A percentile compares a stretch with the other conserved stretches of the same genome.
These are phyloP conservation scores for Gentiana macrophylla DNA, from an alignment of 257 asterid genomes.

Conservation along the genomic window DNA sequence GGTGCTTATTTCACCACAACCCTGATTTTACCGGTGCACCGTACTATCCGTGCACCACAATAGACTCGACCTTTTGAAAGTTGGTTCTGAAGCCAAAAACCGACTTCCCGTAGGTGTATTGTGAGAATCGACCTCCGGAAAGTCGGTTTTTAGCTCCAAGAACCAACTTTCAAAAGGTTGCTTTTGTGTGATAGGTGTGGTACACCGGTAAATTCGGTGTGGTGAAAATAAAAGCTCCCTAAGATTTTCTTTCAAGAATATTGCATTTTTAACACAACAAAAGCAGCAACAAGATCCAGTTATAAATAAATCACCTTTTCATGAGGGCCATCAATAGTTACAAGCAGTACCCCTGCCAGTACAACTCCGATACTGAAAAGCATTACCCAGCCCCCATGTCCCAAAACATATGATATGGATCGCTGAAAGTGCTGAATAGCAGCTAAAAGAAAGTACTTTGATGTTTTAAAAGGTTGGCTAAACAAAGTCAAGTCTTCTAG, in stretches of 20 bases:
- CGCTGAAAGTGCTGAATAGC: conserved; percentile 36
- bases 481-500: conserved; percentile 49
- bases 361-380: conserved; percentile 23
- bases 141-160: too few relatives aligned
- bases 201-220: too few relatives aligned
- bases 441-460: conserved; percentile 53
- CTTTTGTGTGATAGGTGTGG: too few relatives aligned
- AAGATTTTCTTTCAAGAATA: neutral
- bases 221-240: too few relatives aligned
- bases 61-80: too few relatives aligned
- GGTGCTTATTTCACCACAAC: too few relatives aligned
- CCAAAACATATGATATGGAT: conserved; percentile 50
- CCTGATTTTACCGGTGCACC: too few relatives aligned
- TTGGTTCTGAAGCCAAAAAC: too few relatives aligned
- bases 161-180: too few relatives aligned
- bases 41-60: too few relatives aligned
- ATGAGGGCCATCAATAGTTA: conserved; percentile 55
- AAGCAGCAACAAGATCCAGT: neutral
- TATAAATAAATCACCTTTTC: conserved; percentile 40
- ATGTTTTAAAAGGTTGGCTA: conserved; percentile 61
- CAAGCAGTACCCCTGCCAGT: conserved; percentile 26
- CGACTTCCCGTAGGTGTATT: too few relatives aligned
- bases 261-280: neutral
- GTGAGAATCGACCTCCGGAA: too few relatives aligned
- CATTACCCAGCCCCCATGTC: conserved; percentile 47